Base-by-base conservation (phyloP, 1,139 yeast genomes). In the Yamadazyma diospyri region DNA sequence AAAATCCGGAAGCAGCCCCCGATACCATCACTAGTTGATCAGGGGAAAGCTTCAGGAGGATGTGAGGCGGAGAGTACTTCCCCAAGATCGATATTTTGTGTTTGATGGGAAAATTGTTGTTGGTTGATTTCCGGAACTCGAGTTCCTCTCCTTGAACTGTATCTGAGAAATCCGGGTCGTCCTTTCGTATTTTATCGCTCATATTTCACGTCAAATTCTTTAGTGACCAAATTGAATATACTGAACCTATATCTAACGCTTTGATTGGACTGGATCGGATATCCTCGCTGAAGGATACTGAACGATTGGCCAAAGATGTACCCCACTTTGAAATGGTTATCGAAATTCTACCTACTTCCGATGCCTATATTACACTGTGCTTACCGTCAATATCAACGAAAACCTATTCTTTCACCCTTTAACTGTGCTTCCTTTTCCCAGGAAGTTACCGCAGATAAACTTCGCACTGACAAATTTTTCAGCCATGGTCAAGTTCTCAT, bases 1-100 rank as follows among this genome's bases (percentile, higher is more conserved):
- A 46, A 38, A 69, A 66, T 9, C 74, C 75, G 4, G 72, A 61
- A 3, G 68, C 64, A 3, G 72, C 72, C 4, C 72, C 72, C 5
- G 72, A 58, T 14, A 64, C 30, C 28, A 73, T 65, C 11, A 67
- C 62, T 25, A 68, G 46, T 46, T 69, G 72, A 32, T 55, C 53
- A 7, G 60, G 50, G 3, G 65, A 51, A 18, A 57, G 40, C 15
- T 46, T 47, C 4, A 53, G 31, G 15, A 64, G 35, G 16, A 54
- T 35, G 4, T 35, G 30, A 4, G 63, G 58, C 5, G 63, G 57
- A 6, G 43, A 32, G 25, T 51, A 38, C 18, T 45, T 42, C n/a
- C 55, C 55, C 17, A 57, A 29, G 17, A 38, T 40, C 9, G 46
- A 46, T 25, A 57, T 44, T 26, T 50, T 50, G 33, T 55, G 62